Evolutionary conservation across 2,329 filamentous ascomycete genomes (phyloP).

Genomic region (Bertia moriformis): DNA sequence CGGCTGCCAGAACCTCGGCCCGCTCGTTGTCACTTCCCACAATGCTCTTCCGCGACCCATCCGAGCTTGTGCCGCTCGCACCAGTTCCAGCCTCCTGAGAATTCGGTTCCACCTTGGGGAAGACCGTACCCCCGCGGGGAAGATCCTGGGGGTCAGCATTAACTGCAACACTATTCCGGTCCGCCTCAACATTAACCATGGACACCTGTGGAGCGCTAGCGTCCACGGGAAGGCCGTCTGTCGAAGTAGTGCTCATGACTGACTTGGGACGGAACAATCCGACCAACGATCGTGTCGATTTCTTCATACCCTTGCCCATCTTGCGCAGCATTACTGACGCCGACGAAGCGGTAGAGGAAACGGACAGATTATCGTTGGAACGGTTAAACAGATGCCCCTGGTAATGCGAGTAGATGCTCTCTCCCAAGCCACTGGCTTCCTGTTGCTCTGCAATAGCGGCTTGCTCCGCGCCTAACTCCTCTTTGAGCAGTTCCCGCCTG

Average conservation of each 20-base stretch:
- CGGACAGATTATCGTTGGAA: constrained; percentile 87
- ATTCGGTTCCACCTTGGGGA: neutral
- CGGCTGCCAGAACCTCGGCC: constrained; percentile 78
- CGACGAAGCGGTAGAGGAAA: constrained; percentile 78
- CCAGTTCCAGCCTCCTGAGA: neutral
- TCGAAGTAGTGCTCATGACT: constrained; percentile 47
- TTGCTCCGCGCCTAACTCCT: constrained; percentile 59
- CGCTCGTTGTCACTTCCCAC: constrained; percentile 80
- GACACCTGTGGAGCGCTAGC: constrained; percentile 59
- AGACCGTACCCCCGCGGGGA: neutral
- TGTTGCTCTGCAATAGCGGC: constrained; percentile 82
- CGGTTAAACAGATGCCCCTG: constrained; percentile 58
- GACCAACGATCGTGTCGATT: constrained; percentile 75
- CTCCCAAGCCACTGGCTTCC: constrained; percentile 80
- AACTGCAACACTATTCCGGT: constrained; percentile 43
- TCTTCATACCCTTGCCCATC: constrained; percentile 98
- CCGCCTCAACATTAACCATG: constrained; percentile 90
- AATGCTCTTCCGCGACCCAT: constrained; percentile 67
- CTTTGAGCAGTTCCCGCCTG: neutral
- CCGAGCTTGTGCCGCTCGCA: constrained; percentile 37
- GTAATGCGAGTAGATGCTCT: constrained; percentile 72
- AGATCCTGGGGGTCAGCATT: neutral
- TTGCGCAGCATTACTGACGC: constrained; percentile 91
- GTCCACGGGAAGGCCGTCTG: constrained; percentile 32
- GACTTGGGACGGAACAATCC: constrained; percentile 93